A percentile compares a stretch with the other conserved stretches of the same genome.
Conservation (phyloP, 805 yeast genomes). For the Candida boleticola region DNA sequence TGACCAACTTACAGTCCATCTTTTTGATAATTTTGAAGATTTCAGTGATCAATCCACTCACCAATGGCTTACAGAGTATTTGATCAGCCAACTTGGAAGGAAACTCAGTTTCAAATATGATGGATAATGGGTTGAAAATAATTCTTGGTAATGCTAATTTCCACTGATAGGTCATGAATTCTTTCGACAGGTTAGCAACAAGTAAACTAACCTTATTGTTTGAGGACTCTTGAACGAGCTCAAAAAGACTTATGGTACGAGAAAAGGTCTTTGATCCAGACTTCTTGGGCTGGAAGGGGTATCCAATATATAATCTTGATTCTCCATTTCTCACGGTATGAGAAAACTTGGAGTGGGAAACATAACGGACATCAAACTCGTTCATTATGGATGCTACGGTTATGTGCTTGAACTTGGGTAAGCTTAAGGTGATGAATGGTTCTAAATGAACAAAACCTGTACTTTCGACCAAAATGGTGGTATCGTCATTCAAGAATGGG, state of each 20-base stretch:
- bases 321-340: slow-evolving; percentile 38
- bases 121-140: slow-evolving; percentile 72
- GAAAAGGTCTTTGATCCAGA: slow-evolving; percentile 23
- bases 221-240: slow-evolving; percentile 32
- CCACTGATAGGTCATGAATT: slow-evolving; percentile 78
- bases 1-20: slow-evolving; percentile 72
- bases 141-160: slow-evolving; percentile 75
- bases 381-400: slow-evolving; percentile 56
- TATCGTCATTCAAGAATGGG: slow-evolving; percentile 29
- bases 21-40: slow-evolving; percentile 67
- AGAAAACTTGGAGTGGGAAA: slow-evolving; percentile 22
- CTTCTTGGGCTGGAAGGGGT: slow-evolving; percentile 1
- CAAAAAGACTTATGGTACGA: slow-evolving; percentile 29
- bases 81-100: slow-evolving; percentile 60
- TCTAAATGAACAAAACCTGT: slow-evolving; percentile 73
- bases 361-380: slow-evolving; percentile 54
- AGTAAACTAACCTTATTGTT: slow-evolving; percentile 43
- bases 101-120: slow-evolving; percentile 67
- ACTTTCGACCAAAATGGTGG: slow-evolving; percentile 63
- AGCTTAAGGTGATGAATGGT: slow-evolving; percentile 56
- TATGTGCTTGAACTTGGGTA: slow-evolving; percentile 28
- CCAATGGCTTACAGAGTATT: slow-evolving; percentile 80
- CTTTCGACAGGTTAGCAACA: slow-evolving; percentile 50
- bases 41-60: slow-evolving; percentile 78
- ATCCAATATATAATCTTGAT: slow-evolving; percentile 46